Evolutionary conservation across 208 protist species (phyloP), one percentile per base, ranked within the genome.

Genomic region (Histomonas meleagridis): DNA sequence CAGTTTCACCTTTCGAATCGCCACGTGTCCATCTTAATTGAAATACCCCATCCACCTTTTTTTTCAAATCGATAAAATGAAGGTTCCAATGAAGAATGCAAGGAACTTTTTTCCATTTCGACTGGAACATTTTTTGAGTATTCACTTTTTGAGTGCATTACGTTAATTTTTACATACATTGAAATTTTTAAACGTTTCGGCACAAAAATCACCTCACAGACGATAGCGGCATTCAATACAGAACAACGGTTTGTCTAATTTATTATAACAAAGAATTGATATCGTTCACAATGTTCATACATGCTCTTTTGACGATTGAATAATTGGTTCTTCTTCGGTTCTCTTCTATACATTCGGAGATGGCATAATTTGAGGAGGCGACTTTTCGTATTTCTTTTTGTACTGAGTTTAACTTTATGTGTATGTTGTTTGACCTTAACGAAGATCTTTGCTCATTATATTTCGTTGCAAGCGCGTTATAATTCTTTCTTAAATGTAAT

Each of bases 221-320:
- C n/a, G n/a, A n/a, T n/a, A n/a, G n/a, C n/a, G n/a, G n/a, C n/a
- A n/a, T n/a, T n/a, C n/a, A n/a, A n/a, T n/a, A n/a, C n/a, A n/a
- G n/a, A n/a, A n/a, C n/a, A n/a, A n/a, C n/a, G n/a, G n/a, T n/a
- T n/a, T n/a, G n/a, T n/a, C n/a, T n/a, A n/a, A n/a, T n/a, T n/a
- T 76, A 23, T 79, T 79, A 79, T 79, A 79, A 79, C 48, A 79
- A 12, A 32, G 38, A 48, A 79, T 86, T 86, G 18, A 86, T 86
- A n/a, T 86, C 76, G 14, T 3, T 38, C n/a, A 86, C 76, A 86
- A 86, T 86, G 38, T 43, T 46, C 46, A 86, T 51, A 38, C 46
- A 12, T 26, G 23, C 26, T 43, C 76, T 43, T 86, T 86, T 86
- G 0, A 86, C 46, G 16, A 86, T 86, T 55, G 76, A 40, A 86